Evolutionary conservation across 371 early-diverging fungal species (phyloP), one percentile per base, ranked within the genome.

Genomic region (Mortierella sp.): DNA sequence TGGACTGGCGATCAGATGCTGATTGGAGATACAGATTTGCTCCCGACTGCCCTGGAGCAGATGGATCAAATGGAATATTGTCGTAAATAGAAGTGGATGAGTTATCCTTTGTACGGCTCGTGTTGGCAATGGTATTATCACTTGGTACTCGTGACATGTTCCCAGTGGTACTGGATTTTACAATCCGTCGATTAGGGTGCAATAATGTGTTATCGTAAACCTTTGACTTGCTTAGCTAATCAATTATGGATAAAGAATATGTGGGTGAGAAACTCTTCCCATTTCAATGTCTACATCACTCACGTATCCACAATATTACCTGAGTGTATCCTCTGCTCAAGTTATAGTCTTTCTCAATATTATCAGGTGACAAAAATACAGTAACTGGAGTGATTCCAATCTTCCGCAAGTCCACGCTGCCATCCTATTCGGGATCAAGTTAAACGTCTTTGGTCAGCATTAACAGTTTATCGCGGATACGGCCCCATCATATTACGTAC

Each of bases 361-460:
- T 62, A 10, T 84, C 81, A 8, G 89, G 88, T 9, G 87, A 87
- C 47, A 96, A 77, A 63, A 96, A 96, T 7, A 92, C 91, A 0
- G 93, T 96, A 65, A 90, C 87, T 6, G 93, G 94, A 0, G 93
- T 94, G 11, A 92, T 87, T 4, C 90, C 91, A 1, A 93, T 68
- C 47, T 90, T 87, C 59, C 88, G 87, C 22, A 94, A 70, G 28
- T 87, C 86, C 8, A 93, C 83, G 16, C 83, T 84, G 2, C 87
- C 91, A 45, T 85, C 84, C 73, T 71, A 76, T 3, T 28, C 9
- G 9, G 36, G 33, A 5, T 15, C 22, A 32, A 28, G 55, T 13
- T 8, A 50, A 13, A 50, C 50, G n/a, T 36, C 1, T 0, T 19
- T 32, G 40, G 5, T 32, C 24, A 15, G 32, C 7, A 22, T 15